These are phyloP conservation scores for Nicotiana knightiana DNA, from an alignment of 257 asterid genomes.

Conservation along the genomic window DNA sequence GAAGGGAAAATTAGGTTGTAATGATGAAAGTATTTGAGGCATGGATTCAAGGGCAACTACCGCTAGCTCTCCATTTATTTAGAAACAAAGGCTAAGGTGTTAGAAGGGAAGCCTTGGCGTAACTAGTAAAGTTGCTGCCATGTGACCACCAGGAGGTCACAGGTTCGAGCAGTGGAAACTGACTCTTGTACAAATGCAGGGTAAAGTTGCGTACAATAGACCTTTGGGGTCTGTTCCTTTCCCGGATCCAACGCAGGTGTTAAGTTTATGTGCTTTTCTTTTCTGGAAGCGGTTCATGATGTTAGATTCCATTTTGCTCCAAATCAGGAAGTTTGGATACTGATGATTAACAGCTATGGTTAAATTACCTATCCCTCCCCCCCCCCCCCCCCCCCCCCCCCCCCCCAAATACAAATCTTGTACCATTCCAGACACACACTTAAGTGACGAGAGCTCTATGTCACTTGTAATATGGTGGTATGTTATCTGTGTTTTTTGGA, in stretches of 20 bases:
- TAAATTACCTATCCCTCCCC: too few relatives aligned
- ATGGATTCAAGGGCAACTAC: background rate
- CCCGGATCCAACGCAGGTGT: background rate
- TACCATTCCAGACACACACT: too few relatives aligned
- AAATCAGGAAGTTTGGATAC: background rate
- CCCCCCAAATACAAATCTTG: too few relatives aligned
- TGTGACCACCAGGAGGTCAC: too few relatives aligned
- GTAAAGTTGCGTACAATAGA: too few relatives aligned
- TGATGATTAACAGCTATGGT: too few relatives aligned
- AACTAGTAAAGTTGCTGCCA: too few relatives aligned
- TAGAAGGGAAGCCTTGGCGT: background rate
- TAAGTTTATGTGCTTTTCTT: background rate
- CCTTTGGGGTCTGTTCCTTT: too few relatives aligned
- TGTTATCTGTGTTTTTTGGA: background rate
- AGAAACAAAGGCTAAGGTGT: background rate
- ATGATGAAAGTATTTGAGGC: background rate
- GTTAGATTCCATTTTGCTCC: background rate
- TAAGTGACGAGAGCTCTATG: background rate
- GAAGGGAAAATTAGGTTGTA: background rate
- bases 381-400: too few relatives aligned
- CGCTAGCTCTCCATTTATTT: background rate
- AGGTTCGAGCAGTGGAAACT: too few relatives aligned
- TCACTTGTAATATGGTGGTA: background rate
- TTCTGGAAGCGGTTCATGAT: background rate
- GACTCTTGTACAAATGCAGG: too few relatives aligned